A percentile compares a stretch with the other conserved stretches of the same genome.
Conservation (phyloP, 2,329 filamentous ascomycete species). For the Chlorencoelia australis region DNA sequence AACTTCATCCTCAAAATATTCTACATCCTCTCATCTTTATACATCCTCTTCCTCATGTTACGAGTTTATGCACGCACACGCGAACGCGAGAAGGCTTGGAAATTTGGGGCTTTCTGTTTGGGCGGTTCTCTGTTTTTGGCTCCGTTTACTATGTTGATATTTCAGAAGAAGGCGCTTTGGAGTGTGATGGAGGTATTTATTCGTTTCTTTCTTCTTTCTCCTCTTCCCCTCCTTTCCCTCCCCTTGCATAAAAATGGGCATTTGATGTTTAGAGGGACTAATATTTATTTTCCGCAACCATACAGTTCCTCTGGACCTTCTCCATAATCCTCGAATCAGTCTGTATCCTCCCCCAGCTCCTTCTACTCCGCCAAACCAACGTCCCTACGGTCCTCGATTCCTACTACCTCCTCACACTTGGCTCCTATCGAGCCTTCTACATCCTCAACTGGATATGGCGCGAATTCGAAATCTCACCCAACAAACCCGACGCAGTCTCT, state of each 20-base stretch:
- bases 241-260: not conserved
- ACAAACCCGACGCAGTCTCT: conserved; percentile 60
- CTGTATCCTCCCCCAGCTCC: conserved; percentile 80
- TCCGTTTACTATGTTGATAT: conserved; percentile 63
- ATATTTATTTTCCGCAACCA: not conserved
- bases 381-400: conserved; percentile 94
- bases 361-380: conserved; percentile 86
- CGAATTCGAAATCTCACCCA: conserved; percentile 46
- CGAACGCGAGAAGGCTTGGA: conserved; percentile 90
- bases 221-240: not conserved
- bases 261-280: too few species aligned
- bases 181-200: conserved; percentile 39
- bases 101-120: conserved; percentile 64
- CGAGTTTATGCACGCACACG: conserved; percentile 77
- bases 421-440: conserved; percentile 81
- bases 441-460: conserved; percentile 84
- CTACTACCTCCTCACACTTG: conserved; percentile 84
- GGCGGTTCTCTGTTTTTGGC: conserved; percentile 55
- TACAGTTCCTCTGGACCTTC: conserved; percentile 73
- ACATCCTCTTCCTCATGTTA: conserved; percentile 83
- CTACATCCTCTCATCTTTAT: conserved; percentile 75
- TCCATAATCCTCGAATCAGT: conserved; percentile 87
- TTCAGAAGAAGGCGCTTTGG: conserved; percentile 40
- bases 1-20: conserved; percentile 82
- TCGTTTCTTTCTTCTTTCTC: not conserved